These are phyloP conservation scores for Colletotrichum cordylinicola DNA, from an alignment of 2,329 filamentous ascomycete species.

Conservation along the genomic window DNA sequence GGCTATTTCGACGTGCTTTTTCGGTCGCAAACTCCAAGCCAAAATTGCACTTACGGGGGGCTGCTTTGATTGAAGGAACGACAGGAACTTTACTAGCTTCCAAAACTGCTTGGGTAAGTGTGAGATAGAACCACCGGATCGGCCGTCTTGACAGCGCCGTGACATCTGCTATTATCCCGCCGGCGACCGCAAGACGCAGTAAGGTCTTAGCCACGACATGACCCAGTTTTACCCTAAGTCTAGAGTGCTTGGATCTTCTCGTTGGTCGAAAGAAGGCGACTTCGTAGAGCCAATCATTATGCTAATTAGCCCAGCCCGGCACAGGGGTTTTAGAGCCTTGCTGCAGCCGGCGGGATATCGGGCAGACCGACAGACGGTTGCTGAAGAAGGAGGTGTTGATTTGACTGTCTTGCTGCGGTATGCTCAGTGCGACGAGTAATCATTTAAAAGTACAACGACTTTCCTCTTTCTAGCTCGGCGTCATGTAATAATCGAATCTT, in stretches of 20 bases:
- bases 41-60: accelerated
- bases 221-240: not conserved
- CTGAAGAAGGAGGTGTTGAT: not conserved
- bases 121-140: not conserved
- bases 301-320: not conserved
- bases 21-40: not conserved
- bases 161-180: not conserved
- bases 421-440: not conserved
- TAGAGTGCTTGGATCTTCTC: not conserved
- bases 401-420: not conserved
- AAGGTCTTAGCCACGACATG: not conserved
- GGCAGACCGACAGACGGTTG: not conserved
- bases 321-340: not conserved
- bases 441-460: not conserved
- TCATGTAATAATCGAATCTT: not conserved
- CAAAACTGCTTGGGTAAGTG: accelerated
- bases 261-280: not conserved
- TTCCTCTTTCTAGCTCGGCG: not conserved
- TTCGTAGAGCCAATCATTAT: not conserved
- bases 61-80: not conserved
- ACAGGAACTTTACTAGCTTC: not conserved
- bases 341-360: not conserved
- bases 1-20: not conserved
- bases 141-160: not conserved
- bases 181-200: not conserved